phyloP scores from a whole-genome alignment of 2,329 filamentous ascomycete species.

The Clonostachys rosea region DNA sequence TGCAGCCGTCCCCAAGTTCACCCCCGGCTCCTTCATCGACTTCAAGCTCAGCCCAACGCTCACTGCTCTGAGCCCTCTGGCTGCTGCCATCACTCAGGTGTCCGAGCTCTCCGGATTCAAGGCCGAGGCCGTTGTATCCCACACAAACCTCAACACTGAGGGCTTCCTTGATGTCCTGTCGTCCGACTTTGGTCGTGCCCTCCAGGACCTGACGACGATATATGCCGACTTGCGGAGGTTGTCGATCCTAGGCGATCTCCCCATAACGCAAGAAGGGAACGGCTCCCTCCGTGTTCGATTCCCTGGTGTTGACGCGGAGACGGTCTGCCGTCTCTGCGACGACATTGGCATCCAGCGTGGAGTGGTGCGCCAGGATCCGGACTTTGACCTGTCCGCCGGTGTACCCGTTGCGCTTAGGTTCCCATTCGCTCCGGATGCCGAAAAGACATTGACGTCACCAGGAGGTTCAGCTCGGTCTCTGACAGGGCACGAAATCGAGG shows the following conservation, averaged over 20 bases:
- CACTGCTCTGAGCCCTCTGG: constrained; percentile 76
- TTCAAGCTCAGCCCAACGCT: constrained; percentile 86
- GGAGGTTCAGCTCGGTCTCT: constrained; percentile 42
- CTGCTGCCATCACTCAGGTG: constrained; percentile 44
- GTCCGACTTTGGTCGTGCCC: constrained; percentile 78
- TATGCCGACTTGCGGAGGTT: constrained; percentile 79
- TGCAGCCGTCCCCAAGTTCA: constrained; percentile 46
- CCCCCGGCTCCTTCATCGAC: constrained; percentile 79
- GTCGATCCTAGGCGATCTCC: constrained; percentile 75
- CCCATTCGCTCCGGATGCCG: constrained; percentile 68
- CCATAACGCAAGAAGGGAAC: constrained; percentile 66
- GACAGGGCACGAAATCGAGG: constrained; percentile 32
- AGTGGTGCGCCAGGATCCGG: constrained; percentile 69
- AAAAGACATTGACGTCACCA: constrained; percentile 35
- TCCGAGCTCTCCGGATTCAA: constrained; percentile 37
- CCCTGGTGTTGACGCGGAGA: constrained; percentile 80
- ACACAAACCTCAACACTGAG: constrained; percentile 70
- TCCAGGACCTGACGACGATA: constrained; percentile 77
- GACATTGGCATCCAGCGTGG: constrained; percentile 84
- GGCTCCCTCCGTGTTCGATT: constrained; percentile 77
- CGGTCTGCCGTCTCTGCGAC: constrained; percentile 77
- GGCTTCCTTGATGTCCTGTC: constrained; percentile 83
- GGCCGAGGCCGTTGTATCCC: constrained; percentile 29
- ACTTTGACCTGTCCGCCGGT: constrained; percentile 65
- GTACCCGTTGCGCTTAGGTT: constrained; percentile 75